Percentiles rank a stretch among this genome's conserved stretches.
These are phyloP conservation scores for Erodium maritimum DNA, from an alignment of 345 rosid species.

Conservation along the genomic window DNA sequence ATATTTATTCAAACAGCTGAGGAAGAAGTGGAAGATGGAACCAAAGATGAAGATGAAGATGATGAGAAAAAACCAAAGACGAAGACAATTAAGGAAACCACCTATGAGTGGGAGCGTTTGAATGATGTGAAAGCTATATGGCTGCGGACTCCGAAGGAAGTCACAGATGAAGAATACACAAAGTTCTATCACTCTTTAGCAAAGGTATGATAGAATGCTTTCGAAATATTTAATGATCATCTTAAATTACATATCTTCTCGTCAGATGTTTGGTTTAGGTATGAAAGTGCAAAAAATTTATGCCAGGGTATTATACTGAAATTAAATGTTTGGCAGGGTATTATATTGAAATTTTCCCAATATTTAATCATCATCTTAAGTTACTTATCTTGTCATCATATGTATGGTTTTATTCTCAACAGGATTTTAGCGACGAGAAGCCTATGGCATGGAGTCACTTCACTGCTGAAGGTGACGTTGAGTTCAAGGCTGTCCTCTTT, in stretches of 20 bases:
- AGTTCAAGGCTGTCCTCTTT: slow-evolving; percentile 82
- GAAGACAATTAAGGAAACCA: slow-evolving; percentile 72
- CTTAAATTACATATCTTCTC: background rate
- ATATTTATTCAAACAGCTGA: slow-evolving; percentile 28
- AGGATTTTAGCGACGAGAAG: slow-evolving; percentile 82
- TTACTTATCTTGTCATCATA: too few species aligned
- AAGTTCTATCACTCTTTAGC: slow-evolving; percentile 80
- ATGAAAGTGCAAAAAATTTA: too few species aligned
- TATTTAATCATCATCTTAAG: background rate
- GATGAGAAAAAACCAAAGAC: slow-evolving; percentile 67
- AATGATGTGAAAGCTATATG: slow-evolving; percentile 98
- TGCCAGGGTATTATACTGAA: too few species aligned
- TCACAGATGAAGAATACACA: slow-evolving; percentile 80
- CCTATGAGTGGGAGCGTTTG: slow-evolving; percentile 80
- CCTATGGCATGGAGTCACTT: slow-evolving; percentile 93
- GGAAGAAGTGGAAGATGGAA: slow-evolving; percentile 47
- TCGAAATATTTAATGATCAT: too few species aligned
- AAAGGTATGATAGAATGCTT: slow-evolving; percentile 35
- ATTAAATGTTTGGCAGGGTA: too few species aligned
- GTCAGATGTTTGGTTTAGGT: too few species aligned
- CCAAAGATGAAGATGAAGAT: slow-evolving; percentile 72
- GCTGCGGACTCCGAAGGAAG: slow-evolving; percentile 91
- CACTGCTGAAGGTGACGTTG: slow-evolving; percentile 92
- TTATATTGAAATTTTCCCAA: too few species aligned
- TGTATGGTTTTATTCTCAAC: slow-evolving; percentile 7